Percentiles rank a stretch among this genome's conserved stretches.
phyloP scores from a whole-genome alignment of 202 grass and related monocot species.

The Cymbopogon flexuosus region DNA sequence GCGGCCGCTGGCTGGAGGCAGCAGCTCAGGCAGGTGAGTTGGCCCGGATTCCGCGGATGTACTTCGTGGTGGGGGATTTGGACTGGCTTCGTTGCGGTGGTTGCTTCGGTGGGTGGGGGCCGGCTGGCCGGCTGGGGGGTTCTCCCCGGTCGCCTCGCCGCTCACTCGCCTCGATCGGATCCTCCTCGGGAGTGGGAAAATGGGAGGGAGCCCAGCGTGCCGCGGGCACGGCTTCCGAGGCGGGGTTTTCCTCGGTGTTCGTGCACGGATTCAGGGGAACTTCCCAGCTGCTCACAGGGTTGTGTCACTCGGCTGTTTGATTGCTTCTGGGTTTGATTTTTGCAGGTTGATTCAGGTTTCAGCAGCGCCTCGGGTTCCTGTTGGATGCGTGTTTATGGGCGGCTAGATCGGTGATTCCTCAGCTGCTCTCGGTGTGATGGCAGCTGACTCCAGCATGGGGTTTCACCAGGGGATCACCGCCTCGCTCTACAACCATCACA shows the following conservation, averaged over 20 bases:
- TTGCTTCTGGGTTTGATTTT: slow-evolving; percentile 13
- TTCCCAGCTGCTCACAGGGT: neutral
- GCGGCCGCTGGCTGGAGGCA: slow-evolving; percentile 3
- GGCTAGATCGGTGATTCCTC: slow-evolving; percentile 33
- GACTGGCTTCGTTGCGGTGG: slow-evolving; percentile 14
- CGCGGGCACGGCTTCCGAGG: slow-evolving; percentile 17
- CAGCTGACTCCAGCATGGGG: slow-evolving; percentile 78
- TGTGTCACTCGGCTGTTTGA: neutral
- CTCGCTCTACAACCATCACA: slow-evolving; percentile 65
- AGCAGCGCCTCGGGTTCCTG: neutral
- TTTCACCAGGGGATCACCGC: slow-evolving; percentile 67
- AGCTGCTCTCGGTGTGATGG: slow-evolving; percentile 42
- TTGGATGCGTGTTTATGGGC: slow-evolving; percentile 15
- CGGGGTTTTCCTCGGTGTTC: neutral
- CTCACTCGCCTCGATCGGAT: slow-evolving; percentile 30
- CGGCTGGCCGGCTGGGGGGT: neutral
- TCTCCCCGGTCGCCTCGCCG: slow-evolving; percentile 6
- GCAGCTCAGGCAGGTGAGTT: slow-evolving; percentile 37
- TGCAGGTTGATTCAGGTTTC: slow-evolving; percentile 44
- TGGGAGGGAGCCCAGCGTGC: slow-evolving; percentile 2
- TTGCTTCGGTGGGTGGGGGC: slow-evolving; percentile 26
- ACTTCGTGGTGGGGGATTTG: slow-evolving; percentile 19
- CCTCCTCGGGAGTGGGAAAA: slow-evolving; percentile 39
- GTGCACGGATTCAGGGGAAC: neutral
- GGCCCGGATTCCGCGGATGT: slow-evolving; percentile 6